These are phyloP conservation scores for Prunus padus DNA, from an alignment of 306 rosid species.

Conservation along the genomic window DNA sequence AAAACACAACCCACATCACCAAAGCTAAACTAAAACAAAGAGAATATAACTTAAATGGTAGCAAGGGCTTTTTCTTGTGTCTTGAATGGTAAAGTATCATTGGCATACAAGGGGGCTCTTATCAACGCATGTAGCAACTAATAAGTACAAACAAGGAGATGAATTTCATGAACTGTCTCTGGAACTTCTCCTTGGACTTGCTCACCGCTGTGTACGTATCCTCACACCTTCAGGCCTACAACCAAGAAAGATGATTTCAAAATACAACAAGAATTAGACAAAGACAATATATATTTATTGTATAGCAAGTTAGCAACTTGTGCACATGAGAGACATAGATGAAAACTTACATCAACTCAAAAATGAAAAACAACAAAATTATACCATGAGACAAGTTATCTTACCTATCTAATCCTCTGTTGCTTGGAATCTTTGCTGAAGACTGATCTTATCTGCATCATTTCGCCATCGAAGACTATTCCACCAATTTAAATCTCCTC, in stretches of 20 bases:
- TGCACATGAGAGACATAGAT: not conserved
- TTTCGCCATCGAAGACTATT: not conserved
- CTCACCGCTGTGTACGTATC: not conserved
- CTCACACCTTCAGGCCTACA: conserved; percentile 12
- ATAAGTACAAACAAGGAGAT: not conserved
- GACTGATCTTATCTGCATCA: not conserved
- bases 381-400: not conserved
- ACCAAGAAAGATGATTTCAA: not conserved
- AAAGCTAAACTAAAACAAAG: not conserved
- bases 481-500: conserved; percentile 24
- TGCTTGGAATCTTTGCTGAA: conserved; percentile 13
- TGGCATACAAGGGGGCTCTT: not conserved
- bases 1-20: not conserved
- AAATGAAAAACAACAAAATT: not conserved
- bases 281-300: not conserved
- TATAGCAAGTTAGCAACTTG: not conserved
- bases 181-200: not conserved
- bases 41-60: not conserved
- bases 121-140: not conserved
- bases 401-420: conserved; percentile 12
- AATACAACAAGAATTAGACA: not conserved
- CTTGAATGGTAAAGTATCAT: not conserved
- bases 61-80: not conserved
- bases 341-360: not conserved
- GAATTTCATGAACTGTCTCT: not conserved